Conservation (phyloP, 2,329 filamentous ascomycete genomes). For the Pseudogymnoascus sp. region DNA sequence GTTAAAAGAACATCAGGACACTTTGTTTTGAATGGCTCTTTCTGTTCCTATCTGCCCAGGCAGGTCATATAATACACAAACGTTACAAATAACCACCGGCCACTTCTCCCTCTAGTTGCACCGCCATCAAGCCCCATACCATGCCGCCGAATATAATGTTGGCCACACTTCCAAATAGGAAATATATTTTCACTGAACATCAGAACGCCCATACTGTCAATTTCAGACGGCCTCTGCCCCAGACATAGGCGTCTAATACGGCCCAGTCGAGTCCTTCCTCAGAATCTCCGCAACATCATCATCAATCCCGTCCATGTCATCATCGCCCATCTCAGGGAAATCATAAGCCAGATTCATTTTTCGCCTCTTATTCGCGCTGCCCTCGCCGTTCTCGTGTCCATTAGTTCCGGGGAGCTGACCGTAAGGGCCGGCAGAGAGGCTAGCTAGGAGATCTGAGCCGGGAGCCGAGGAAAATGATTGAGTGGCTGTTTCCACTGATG, state of each 20-base stretch:
- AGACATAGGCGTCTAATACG: background rate
- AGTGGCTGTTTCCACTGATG: constrained; percentile 15
- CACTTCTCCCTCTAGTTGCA: background rate
- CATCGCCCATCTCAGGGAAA: constrained; percentile 38
- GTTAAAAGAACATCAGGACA: background rate
- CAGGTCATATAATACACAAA: background rate
- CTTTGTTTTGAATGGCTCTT: background rate
- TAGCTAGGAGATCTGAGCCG: constrained; percentile 31
- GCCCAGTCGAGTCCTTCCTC: constrained; percentile 31
- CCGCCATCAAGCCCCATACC: background rate
- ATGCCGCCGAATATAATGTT: background rate
- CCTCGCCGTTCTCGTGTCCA: constrained; percentile 10
- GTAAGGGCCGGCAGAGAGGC: constrained; percentile 28
- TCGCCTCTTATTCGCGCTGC: constrained; percentile 38
- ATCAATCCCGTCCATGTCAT: constrained; percentile 48
- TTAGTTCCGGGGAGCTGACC: constrained; percentile 21
- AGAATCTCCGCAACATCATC: constrained; percentile 52
- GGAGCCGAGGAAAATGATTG: constrained; percentile 16
- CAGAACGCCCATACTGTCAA: background rate
- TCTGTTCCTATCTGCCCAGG: background rate
- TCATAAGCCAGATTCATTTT: constrained; percentile 38
- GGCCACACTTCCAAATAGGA: background rate
- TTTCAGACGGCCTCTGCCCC: background rate
- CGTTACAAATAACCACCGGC: background rate
- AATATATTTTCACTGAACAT: background rate